Conservation (phyloP, 2,329 filamentous ascomycete species). For the Alternaria triticina region DNA sequence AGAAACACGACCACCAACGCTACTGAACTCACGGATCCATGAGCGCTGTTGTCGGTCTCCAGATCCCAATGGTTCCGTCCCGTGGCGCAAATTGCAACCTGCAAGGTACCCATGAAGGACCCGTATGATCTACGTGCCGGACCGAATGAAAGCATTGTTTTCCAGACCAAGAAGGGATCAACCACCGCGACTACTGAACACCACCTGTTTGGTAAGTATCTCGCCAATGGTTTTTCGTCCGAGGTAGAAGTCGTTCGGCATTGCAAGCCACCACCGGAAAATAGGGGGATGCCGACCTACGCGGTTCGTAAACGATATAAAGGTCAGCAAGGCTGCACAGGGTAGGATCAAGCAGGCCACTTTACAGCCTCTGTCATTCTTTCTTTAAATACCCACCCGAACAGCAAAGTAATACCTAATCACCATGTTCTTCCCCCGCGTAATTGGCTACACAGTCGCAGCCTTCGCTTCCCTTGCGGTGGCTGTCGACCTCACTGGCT, state of each 20-base stretch:
- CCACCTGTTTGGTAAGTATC: background rate
- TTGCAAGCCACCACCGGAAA: background rate
- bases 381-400: conserved; percentile 4
- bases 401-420: conserved; percentile 10
- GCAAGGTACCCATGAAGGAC: background rate
- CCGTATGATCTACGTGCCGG: conserved; percentile 5
- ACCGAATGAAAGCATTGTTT: conserved; percentile 7
- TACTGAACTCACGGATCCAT: background rate
- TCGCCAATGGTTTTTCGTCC: conserved; percentile 4
- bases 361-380: conserved; percentile 21
- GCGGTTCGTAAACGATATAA: conserved; percentile 8
- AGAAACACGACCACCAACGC: background rate
- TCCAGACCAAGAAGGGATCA: conserved; percentile 13
- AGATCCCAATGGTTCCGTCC: background rate
- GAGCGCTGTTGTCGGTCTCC: background rate
- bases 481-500: conserved; percentile 48
- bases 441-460: conserved; percentile 23
- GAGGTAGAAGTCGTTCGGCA: background rate
- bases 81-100: conserved; percentile 4
- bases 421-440: conserved; percentile 31
- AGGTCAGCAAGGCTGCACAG: background rate
- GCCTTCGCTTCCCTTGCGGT: conserved; percentile 29
- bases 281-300: conserved; percentile 5
- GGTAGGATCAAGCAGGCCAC: conserved; percentile 15
- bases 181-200: conserved; percentile 16